Base-by-base conservation (phyloP, 805 yeast genomes). In the Yarrowia yakushimensis region DNA sequence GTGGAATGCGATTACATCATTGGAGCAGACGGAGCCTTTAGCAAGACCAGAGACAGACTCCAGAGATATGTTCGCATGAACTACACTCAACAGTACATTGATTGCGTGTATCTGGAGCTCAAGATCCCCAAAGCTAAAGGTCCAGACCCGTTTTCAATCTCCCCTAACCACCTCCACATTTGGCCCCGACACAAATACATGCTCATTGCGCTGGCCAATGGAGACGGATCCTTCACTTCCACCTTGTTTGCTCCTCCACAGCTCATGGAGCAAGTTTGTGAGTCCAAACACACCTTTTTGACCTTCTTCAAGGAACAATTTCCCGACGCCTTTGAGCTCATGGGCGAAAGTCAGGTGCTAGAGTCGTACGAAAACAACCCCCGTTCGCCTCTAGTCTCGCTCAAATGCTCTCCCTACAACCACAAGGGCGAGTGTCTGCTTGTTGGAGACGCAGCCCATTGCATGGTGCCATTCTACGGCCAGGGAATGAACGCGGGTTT, bases 381-480 rank as follows among this genome's bases (percentile, higher is more conserved):
- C 3, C 79, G 85, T 60, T 94, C 96, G 3, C 78, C 91, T n/a
- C 78, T 92, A 46, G 79, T 91, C 76, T 90, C 88, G 65, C 81
- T 88, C 8, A 81, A 80, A 50, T 86, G 89, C 67, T 75, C 76
- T 55, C 90, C 93, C 1, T 92, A 90, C 74, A 83, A 89, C 70
- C 80, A 78, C 48, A 72, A 78, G 42, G 88, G 85, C 50, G 81
- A 82, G 63, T 85, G 85, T 15, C 76, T 92, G 10, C 75, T 92
- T 12, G 75, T 92, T 28, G 97, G 97, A 6, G 97, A 92, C 72
- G 96, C 97, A 0, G 96, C 97, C 0, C 97, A 92, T 74, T 84
- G 94, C 28, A 92, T 91, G 97, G 97, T 92, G 6, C 97, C 97
- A n/a, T 92, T 92, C 73, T 92, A 91, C 71, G 97, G 97, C 10